A percentile compares a stretch with the other conserved stretches of the same genome.
These are phyloP conservation scores for Exophiala xenobiotica DNA, from an alignment of 2,329 filamentous ascomycete genomes.

Conservation along the genomic window DNA sequence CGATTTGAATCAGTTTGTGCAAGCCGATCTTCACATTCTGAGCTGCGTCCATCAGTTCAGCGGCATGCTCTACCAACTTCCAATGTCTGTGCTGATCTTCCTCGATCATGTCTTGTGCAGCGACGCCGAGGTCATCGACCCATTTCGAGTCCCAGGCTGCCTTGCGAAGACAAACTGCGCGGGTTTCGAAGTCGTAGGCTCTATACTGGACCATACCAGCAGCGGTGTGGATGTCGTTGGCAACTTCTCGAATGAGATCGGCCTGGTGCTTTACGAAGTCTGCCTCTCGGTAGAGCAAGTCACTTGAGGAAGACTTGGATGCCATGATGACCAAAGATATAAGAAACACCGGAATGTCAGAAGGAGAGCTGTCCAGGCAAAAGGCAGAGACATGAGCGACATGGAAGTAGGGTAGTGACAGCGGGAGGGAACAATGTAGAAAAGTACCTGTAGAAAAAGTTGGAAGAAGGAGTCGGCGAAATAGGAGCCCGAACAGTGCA, in stretches of 20 bases:
- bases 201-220: slow-evolving; percentile 7
- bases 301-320: background rate
- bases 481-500: too few relatives aligned
- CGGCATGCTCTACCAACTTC: background rate
- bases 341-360: background rate
- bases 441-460: too few relatives aligned
- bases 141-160: slow-evolving; percentile 4
- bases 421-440: too few relatives aligned
- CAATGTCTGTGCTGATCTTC: background rate
- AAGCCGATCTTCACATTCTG: slow-evolving; percentile 8
- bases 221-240: slow-evolving; percentile 6
- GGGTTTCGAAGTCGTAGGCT: slow-evolving; percentile 9
- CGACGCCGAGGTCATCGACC: background rate
- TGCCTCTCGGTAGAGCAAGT: slow-evolving; percentile 8
- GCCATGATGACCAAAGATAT: slow-evolving; percentile 7
- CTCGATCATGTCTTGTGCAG: background rate
- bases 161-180: slow-evolving; percentile 7
- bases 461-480: too few relatives aligned
- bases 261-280: slow-evolving; percentile 12
- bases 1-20: slow-evolving; percentile 5
- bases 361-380: background rate
- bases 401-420: too few relatives aligned
- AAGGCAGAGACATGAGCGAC: too few relatives aligned
- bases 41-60: slow-evolving; percentile 3
- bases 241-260: slow-evolving; percentile 2